phyloP scores from a whole-genome alignment of 441 rosid species.

The Erysimum cheiri region DNA sequence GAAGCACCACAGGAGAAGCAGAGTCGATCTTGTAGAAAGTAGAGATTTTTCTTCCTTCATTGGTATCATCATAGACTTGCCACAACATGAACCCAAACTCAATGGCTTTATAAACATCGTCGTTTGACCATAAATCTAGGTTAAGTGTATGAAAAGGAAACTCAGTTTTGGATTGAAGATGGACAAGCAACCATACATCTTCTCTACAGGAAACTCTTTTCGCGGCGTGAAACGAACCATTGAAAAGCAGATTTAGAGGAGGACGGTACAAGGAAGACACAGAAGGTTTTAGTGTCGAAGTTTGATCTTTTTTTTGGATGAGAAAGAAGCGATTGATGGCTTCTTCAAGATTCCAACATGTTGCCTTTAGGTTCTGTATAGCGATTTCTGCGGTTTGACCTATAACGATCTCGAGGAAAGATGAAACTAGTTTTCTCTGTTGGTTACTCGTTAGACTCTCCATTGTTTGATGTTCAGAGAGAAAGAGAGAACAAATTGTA shows the following conservation, averaged over 20 bases:
- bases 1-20: constrained; percentile 14
- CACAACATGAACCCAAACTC: neutral
- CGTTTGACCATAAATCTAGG: constrained; percentile 19
- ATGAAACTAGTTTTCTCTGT: constrained; percentile 61
- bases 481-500: neutral
- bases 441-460: constrained; percentile 13
- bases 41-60: neutral
- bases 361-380: constrained; percentile 60
- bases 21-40: neutral
- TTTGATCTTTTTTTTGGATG: neutral
- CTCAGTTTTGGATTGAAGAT: neutral
- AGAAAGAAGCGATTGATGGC: constrained; percentile 33
- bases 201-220: neutral
- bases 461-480: constrained; percentile 1
- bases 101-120: neutral
- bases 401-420: constrained; percentile 78
- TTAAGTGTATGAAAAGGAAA: constrained; percentile 18
- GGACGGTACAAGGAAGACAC: constrained; percentile 78
- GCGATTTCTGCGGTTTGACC: constrained; percentile 79
- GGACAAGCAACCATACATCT: constrained; percentile 20
- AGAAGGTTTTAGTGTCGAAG: constrained; percentile 32
- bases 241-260: constrained; percentile 41
- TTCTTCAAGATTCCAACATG: constrained; percentile 14
- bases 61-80: constrained; percentile 25
- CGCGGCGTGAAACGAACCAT: constrained; percentile 17